Evolutionary conservation across 2,329 filamentous ascomycete genomes (phyloP), one percentile per base, ranked within the genome.

Genomic region (Aureobasidium musti): DNA sequence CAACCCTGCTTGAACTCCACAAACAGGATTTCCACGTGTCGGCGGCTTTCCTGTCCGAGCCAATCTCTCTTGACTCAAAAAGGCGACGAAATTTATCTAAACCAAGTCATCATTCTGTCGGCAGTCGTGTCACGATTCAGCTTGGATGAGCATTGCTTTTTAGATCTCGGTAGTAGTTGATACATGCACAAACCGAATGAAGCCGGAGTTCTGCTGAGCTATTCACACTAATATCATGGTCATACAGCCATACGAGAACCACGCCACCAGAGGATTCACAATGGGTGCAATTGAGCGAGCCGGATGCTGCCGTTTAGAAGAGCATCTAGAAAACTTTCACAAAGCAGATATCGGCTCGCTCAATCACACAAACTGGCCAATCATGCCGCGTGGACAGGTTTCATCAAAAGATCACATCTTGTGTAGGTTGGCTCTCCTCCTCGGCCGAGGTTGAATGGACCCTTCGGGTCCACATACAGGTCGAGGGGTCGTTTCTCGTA

Each of bases 1-100:
- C 8, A 39, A 56, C 21, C 41, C 13, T 56, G 53, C 21, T 23
- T 56, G 41, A 56, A 56, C n/a, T 17, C 35, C n/a, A 26, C 35
- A 21, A 39, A 23, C 21, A 26, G 53, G 53, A 26, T 56, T 28
- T 13, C 53, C 53, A 56, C 53, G 53, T 56, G 35, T n/a, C 13
- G 30, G 30, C 50, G 50, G 50, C 19, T 23, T 35, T 21, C 3
- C 8, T 21, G 11, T 37, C 50, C 50, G 50, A 21, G 28, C n/a
- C 30, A 54, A 54, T 54, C 30, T 54, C 30, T 10, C 26, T 33
- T 35, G 28, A 35, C 5, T 21, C 17, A 14, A 21, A 33, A 6
- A 53, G 35, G 50, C 50, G 50, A 35, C 6, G 14, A 19, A 45
- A 39, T 28, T 30, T 35, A 7, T 53, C 28, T 35, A 5, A 21